Evolutionary conservation across 164 flowering plant species (phyloP).

Genomic region (Cinnamomum chago): DNA sequence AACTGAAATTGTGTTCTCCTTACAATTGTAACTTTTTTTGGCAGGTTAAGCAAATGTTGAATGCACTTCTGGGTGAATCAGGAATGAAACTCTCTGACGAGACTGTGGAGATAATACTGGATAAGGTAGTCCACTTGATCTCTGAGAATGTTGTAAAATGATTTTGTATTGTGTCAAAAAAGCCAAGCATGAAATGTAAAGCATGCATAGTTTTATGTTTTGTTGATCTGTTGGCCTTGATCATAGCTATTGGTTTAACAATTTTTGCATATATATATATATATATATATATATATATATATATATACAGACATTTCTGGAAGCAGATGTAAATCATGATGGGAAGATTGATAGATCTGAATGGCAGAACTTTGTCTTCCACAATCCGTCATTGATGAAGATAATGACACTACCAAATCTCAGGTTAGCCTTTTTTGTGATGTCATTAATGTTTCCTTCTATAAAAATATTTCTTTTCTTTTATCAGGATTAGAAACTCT

Average conservation of each 20-base stretch:
- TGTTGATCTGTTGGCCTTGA: neutral
- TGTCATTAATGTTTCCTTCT: neutral
- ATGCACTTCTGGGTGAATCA: constrained; percentile 90
- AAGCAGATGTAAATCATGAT: constrained; percentile 75
- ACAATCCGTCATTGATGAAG: constrained; percentile 70
- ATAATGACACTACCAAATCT: constrained; percentile 78
- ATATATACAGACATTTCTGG: constrained; percentile 66
- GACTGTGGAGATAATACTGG: constrained; percentile 77
- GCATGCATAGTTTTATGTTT: neutral
- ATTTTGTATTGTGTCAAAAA: neutral
- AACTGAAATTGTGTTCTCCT: neutral
- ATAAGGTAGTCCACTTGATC: constrained; percentile 44
- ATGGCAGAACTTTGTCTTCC: constrained; percentile 75
- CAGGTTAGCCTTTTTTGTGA: constrained; percentile 28
- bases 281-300: neutral
- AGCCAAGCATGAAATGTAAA: neutral
- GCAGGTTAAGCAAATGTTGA: constrained; percentile 97
- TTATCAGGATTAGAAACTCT: neutral
- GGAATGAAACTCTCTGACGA: constrained; percentile 95
- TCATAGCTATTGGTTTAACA: neutral
- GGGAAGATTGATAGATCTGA: constrained; percentile 84
- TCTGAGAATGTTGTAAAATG: neutral
- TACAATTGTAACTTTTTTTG: constrained; percentile 18
- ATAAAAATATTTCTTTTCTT: neutral
- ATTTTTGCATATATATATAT: neutral